Base-by-base conservation (phyloP, 306 rosid genomes). In the Medicago ruthenica region DNA sequence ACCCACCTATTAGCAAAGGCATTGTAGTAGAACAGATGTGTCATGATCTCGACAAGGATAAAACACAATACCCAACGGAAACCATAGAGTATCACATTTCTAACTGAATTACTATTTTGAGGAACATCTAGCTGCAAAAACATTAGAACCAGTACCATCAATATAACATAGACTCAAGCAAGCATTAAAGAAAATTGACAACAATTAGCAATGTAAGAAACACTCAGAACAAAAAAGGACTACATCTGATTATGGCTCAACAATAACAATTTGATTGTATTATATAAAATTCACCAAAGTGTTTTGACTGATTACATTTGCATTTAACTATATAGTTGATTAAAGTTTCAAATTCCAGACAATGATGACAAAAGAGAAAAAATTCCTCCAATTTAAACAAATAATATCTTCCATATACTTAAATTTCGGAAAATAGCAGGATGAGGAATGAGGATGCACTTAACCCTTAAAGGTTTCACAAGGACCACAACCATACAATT, bases 1-100 rank as follows among this genome's bases (percentile, higher is more conserved):
- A 83, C 78, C 77, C 76, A 92, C 97, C 98, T 95, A 70, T 83
- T 87, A 70, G 97, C 92, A 53, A 95, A 92, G 82, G 98, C 89
- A 85, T 95, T 95, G 81, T 92, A 92, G 82, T 86, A 86, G 83
- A 92, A 85, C 39, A 88, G 76, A 84, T 95, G 96, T 51, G 96
- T 85, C 91, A 92, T 89, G 57, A 95, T 61, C 76, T 95, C 96
- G 89, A 95, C 84, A 55, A 92, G 87, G 66, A 92, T 82, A 83
- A 90, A 84, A 82, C 91, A 82, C 81, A 86, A 87, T 12, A 85
- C 57, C 96, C 98, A 95, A 36, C 91, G 93, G 41, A 80, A 83
- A 82, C 98, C 98, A 71, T 88, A 74, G 82, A 74, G 82, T 54
- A 77, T 79, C 76, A 85, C 82, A 72, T 89, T 85, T 79, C 68